phyloP scores from a whole-genome alignment of 257 asterid species.

The Capsicum rhomboideum region DNA sequence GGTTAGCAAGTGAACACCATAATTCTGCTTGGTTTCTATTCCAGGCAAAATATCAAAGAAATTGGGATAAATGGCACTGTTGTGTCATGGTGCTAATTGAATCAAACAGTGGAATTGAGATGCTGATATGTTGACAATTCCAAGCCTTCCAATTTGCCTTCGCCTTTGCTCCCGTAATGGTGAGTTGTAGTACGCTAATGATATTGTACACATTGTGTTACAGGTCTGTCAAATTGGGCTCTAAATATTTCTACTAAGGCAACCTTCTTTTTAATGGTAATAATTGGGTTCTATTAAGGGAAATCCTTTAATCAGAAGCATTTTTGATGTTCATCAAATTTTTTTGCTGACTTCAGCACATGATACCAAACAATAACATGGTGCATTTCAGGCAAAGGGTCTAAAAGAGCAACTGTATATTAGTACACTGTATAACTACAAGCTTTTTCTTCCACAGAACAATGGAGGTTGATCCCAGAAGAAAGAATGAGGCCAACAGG shows the following conservation, averaged over 20 bases:
- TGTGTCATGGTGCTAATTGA: background rate
- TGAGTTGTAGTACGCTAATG: background rate
- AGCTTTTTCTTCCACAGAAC: background rate
- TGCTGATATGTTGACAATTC: background rate
- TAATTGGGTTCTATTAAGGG: background rate
- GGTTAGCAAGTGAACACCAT: background rate
- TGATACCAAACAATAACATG: background rate
- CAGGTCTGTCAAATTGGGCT: background rate
- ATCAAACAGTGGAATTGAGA: background rate
- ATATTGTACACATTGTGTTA: background rate
- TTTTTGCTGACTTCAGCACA: background rate
- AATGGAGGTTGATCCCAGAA: background rate
- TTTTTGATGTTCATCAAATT: background rate
- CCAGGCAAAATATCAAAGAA: background rate
- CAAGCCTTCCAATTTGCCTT: background rate
- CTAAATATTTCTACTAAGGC: background rate
- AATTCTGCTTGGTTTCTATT: background rate
- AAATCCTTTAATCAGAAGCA: background rate
- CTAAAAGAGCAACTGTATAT: background rate
- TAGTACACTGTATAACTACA: background rate
- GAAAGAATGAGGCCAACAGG: background rate
- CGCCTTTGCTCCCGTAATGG: background rate
- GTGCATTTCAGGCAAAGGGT: background rate
- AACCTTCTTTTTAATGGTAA: no score
- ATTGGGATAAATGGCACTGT: background rate